Conservation (phyloP, 106 monocot genomes). For the Chionographis japonica region DNA sequence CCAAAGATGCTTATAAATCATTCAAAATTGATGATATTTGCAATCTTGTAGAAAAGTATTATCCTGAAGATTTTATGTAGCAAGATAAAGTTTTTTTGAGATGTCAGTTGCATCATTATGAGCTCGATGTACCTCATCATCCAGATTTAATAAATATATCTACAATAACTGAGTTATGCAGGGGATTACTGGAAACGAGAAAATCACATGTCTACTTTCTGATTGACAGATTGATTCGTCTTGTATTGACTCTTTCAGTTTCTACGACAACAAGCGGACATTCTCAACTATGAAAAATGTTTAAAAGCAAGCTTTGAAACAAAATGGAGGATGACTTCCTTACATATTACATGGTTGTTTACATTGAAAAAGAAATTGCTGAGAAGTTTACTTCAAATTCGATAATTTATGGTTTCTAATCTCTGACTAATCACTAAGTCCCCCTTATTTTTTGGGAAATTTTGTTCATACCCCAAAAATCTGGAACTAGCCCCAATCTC, state of each 20-base stretch:
- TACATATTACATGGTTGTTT: no score
- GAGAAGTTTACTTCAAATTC: no score
- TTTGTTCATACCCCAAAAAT: no score
- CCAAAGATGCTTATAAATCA: neutral
- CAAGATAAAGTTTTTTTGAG: neutral
- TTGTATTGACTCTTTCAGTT: neutral
- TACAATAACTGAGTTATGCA: neutral
- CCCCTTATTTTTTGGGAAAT: no score
- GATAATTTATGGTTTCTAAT: no score
- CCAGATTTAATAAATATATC: neutral
- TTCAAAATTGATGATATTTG: constrained; percentile 7
- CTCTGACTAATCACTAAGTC: no score
- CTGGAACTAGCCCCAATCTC: no score
- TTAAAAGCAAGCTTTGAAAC: neutral
- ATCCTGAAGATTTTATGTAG: neutral
- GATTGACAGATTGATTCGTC: neutral
- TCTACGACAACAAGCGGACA: neutral
- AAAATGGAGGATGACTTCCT: constrained; percentile 3
- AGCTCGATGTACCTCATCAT: neutral
- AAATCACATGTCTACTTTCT: neutral
- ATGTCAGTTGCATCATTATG: neutral
- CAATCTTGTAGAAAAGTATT: constrained; percentile 6
- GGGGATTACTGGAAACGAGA: neutral
- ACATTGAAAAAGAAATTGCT: no score
- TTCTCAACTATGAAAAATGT: neutral